Conservation (phyloP, 352 stramenopile genomes). For the Pythium aquatile region DNA sequence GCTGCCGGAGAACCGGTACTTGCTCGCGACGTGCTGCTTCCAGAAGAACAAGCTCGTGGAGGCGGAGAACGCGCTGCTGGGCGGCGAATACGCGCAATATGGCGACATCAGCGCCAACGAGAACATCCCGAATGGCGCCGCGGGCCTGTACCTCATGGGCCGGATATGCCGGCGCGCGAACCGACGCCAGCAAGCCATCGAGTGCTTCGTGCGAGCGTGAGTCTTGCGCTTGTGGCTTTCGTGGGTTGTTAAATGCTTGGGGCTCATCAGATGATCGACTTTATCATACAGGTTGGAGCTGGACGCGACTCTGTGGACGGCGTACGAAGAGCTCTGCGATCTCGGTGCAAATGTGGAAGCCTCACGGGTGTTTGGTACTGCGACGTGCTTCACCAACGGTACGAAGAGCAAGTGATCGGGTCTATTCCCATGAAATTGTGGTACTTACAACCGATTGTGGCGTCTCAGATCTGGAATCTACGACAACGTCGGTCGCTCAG, state of each 20-base stretch:
- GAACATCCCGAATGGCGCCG: conserved; percentile 83
- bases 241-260: too few species aligned
- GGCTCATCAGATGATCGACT: neutral
- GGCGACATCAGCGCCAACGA: conserved; percentile 28
- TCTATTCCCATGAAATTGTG: neutral
- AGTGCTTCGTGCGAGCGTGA: conserved; percentile 89
- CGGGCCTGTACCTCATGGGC: conserved; percentile 91
- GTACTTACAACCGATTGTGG: neutral
- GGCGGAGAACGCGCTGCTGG: conserved; percentile 90
- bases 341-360: conserved; percentile 80
- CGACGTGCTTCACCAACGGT: conserved; percentile 34
- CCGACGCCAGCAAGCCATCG: conserved; percentile 86
- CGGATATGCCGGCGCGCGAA: conserved; percentile 89
- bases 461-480: neutral
- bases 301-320: conserved; percentile 91
- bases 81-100: conserved; percentile 33
- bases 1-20: conserved; percentile 54
- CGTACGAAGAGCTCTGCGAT: conserved; percentile 93
- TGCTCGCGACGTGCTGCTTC: conserved; percentile 74
- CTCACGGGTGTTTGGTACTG: conserved; percentile 54
- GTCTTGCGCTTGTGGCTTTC: neutral
- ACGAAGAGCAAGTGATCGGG: neutral
- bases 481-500: conserved; percentile 11
- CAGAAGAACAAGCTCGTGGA: conserved; percentile 69
- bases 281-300: conserved; percentile 60